Evolutionary conservation across 2,329 filamentous ascomycete genomes (phyloP), one percentile per base, ranked within the genome.

Genomic region (Tolypocladium tropicale): DNA sequence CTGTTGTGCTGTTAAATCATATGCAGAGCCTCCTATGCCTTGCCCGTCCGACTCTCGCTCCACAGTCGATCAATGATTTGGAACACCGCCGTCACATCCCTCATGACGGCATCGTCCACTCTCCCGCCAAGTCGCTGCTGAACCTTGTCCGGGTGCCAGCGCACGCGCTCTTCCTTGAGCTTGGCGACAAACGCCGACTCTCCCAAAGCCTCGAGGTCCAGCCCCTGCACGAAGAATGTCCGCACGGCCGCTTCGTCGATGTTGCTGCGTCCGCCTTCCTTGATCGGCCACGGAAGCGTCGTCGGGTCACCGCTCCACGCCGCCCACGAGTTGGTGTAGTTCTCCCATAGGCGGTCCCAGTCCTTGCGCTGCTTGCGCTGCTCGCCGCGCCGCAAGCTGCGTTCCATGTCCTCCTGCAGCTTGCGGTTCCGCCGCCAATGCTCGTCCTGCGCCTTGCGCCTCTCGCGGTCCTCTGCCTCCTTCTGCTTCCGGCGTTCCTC

Each of bases 111-210:
- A 28, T 83, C 78, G 52, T 92, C 86, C 52, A 95, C 83, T 57
- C 82, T 75, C 0, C 81, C 83, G 3, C 90, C 89, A 58, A 95
- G 85, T 54, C 85, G 83, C 73, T 96, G 94, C 75, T 96, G 90
- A 56, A 97, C 88, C 77, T 97, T 99, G 73, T 99, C 94, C 4
- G 94, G 94, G 75, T 99, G 94, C 94, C 94, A 99, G 18, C 91
- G 80, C 21, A 97, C 85, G 53, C 94, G 83, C 75, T 99, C 94
- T 6, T 83, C 76, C 71, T 95, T 96, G 54, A 97, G 76, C 57
- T 70, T 74, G 9, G 75, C 71, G 23, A 76, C 67, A 53, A 78
- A 76, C 11, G 73, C 72, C 57, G 66, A 71, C 63, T 77, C 74
- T 23, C 76, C 77, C 2, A 76, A 63, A 2, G 74, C 71, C 32